Conservation (phyloP, 768 basidiomycete genomes). For the Hortiboletus flavorubellus region DNA sequence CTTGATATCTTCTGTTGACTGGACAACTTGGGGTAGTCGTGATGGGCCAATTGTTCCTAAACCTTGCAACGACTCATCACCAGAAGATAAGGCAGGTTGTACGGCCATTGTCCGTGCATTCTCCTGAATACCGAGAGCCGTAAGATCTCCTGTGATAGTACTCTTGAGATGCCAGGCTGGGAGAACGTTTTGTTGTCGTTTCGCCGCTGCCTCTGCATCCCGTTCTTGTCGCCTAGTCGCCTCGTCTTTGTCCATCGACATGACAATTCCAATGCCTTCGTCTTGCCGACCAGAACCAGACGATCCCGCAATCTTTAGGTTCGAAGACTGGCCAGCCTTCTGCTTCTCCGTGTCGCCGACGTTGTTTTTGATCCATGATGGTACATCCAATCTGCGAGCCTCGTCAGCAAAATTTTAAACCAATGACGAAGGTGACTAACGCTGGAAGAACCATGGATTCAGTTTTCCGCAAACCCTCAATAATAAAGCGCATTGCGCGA, state of each 20-base stretch:
- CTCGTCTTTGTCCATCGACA: slow-evolving; percentile 88
- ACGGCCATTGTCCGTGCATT: slow-evolving; percentile 48
- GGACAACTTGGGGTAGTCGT: slow-evolving; percentile 28
- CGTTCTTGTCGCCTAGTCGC: slow-evolving; percentile 67
- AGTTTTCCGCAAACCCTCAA: slow-evolving; percentile 84
- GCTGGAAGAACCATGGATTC: slow-evolving; percentile 84
- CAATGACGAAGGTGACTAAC: slow-evolving; percentile 41
- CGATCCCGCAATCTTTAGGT: slow-evolving; percentile 73
- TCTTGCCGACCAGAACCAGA: slow-evolving; percentile 55
- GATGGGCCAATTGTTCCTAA: slow-evolving; percentile 51
- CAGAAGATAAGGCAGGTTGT: slow-evolving; percentile 40
- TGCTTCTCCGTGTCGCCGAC: slow-evolving; percentile 61
- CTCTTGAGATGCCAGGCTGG: slow-evolving; percentile 96
- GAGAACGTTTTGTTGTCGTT: slow-evolving; percentile 85
- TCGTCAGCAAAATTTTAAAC: background rate
- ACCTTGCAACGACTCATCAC: slow-evolving; percentile 72
- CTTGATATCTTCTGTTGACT: slow-evolving; percentile 37
- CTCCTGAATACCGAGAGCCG: slow-evolving; percentile 79
- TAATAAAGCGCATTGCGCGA: slow-evolving; percentile 81
- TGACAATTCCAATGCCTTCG: slow-evolving; percentile 81
- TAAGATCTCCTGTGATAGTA: slow-evolving; percentile 90
- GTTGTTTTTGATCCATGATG: slow-evolving; percentile 75
- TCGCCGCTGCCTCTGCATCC: slow-evolving; percentile 78
- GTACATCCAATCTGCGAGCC: slow-evolving; percentile 69
- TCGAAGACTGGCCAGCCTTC: slow-evolving; percentile 48